Percentiles rank a stretch among this genome's conserved stretches.
phyloP scores from a whole-genome alignment of 192 early-diverging fungal species.

The Diversispora epigaea region DNA sequence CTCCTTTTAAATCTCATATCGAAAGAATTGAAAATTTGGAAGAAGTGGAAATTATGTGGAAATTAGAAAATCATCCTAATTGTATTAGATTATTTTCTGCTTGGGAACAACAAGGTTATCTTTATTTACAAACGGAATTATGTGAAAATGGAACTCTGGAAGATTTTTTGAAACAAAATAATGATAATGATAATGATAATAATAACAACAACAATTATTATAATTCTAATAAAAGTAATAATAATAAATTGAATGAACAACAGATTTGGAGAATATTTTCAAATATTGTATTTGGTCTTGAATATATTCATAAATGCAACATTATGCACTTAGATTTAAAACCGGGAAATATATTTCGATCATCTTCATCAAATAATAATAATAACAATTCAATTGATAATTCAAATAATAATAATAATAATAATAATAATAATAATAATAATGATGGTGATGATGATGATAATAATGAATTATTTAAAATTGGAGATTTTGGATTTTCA shows the following conservation, averaged over 20 bases:
- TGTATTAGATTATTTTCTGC: slow-evolving; percentile 75
- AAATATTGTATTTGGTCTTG: slow-evolving; percentile 63
- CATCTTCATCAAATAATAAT: slow-evolving; percentile 13
- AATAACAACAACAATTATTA: no score
- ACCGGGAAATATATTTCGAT: slow-evolving; percentile 82
- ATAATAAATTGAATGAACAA: slow-evolving; percentile 52
- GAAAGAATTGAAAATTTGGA: slow-evolving; percentile 73
- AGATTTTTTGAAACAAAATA: not conserved
- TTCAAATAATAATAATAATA: no score
- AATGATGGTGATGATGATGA: no score
- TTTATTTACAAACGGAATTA: slow-evolving; percentile 89
- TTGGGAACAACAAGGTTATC: slow-evolving; percentile 88
- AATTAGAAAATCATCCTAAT: slow-evolving; percentile 54
- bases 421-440: no score
- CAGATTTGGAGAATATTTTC: slow-evolving; percentile 73
- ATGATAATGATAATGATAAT: no score
- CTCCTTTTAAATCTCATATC: slow-evolving; percentile 63
- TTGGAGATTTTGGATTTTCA: slow-evolving; percentile 92
- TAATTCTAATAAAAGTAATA: slow-evolving; percentile 7
- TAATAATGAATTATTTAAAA: slow-evolving; percentile 70
- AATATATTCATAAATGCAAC: slow-evolving; percentile 66
- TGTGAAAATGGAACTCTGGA: slow-evolving; percentile 68
- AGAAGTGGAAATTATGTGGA: slow-evolving; percentile 82
- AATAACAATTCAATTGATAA: no score
- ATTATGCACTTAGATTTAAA: slow-evolving; percentile 91